Evolutionary conservation across 768 basidiomycete genomes (phyloP), one percentile per base, ranked within the genome.

Genomic region (Mycena chlorophos): DNA sequence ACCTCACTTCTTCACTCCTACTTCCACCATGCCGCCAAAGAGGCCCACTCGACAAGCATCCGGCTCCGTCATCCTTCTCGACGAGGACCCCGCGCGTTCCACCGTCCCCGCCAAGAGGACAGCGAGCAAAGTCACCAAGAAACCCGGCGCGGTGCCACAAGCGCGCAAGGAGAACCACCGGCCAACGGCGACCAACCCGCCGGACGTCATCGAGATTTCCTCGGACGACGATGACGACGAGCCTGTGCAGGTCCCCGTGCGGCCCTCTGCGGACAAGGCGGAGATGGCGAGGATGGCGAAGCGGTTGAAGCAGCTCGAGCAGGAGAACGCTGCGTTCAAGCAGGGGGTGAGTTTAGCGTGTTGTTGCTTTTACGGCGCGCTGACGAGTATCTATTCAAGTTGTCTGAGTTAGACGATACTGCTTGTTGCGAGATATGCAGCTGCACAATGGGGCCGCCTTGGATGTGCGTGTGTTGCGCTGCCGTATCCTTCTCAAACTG

Each of bases 381-480:
- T 16, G 19, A 30, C 6, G 5, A n/a, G 5, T 10, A 23, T 23
- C 14, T 8, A 23, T 49, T 1, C 25, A 38, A 26, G 25, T 14
- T 52, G 29, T 37, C 34, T 25, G 47, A 60, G 17, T 20, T 61
- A 28, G 60, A 61, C 39, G 60, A 61, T 3, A 39, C 39, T 22
- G 50, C 57, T 40, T 57, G 50, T 1, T 61, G 60, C 38, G 60
- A 61, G 46, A 51, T 61, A 16, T 61, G 60, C 50, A 49, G 45
- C 23, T 42, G 34, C 20, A 61, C 54, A 26, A 52, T 61, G 56
- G 57, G 60, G 60, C 49, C 56, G 1, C 60, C 60, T 1, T 57
- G 48, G 42, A 61, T 61, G 52, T 53, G 27, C 26, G 47, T 34
- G n/a, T 20, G 25, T 10, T 4, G 20, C 5, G 39, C 3, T 12